phyloP scores from a whole-genome alignment of 352 stramenopile genomes.

The Globisporangium apiculatum region DNA sequence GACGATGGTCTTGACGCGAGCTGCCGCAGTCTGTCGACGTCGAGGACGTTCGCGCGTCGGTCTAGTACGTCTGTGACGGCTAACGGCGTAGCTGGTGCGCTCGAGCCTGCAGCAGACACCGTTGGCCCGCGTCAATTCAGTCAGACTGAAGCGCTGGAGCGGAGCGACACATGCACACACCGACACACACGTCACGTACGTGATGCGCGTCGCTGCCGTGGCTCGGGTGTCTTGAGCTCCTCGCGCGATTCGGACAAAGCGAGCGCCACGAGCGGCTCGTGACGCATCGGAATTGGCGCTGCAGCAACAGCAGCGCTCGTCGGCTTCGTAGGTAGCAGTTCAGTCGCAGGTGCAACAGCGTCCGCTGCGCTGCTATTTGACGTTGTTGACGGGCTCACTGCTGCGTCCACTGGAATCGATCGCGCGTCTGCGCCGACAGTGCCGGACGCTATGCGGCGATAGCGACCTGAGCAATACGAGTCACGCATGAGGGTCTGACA shows the following conservation, averaged over 20 bases:
- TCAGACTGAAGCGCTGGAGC: too few species aligned
- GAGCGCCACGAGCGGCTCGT: neutral
- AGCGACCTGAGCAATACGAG: neutral
- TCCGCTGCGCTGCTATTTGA: neutral
- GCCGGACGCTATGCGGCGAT: neutral
- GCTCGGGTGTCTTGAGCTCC: neutral
- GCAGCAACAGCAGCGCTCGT: too few species aligned
- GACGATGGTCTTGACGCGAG: constrained; percentile 21
- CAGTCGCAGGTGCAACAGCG: neutral
- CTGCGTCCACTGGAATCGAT: neutral
- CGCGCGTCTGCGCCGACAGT: neutral
- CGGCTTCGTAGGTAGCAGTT: too few species aligned
- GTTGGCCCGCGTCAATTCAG: neutral
- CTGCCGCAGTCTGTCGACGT: constrained; percentile 25
- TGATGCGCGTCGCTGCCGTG: neutral
- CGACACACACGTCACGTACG: neutral
- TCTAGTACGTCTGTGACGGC: constrained; percentile 4
- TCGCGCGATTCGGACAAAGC: constrained; percentile 3
- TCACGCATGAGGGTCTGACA: neutral
- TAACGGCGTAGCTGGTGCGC: neutral
- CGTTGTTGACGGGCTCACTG: neutral
- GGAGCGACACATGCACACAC: too few species aligned
- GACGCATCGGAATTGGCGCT: neutral
- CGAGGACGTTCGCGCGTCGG: constrained; percentile 16
- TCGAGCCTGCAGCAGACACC: neutral